These are phyloP conservation scores for Aspergillus cristatus DNA, from an alignment of 495 filamentous ascomycete species.

Conservation along the genomic window DNA sequence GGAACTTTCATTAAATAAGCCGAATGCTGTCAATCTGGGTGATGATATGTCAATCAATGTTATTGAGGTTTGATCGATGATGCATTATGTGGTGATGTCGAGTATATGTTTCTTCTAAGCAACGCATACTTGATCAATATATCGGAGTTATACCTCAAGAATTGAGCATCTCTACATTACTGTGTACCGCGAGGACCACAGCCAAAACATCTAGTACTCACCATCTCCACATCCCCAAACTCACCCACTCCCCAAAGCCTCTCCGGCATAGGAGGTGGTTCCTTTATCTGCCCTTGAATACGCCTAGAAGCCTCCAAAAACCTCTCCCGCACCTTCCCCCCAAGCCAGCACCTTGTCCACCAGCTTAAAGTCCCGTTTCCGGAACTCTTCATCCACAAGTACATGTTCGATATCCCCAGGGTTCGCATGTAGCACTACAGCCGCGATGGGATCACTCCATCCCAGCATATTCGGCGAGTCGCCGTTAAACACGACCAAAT, in stretches of 20 bases:
- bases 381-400: constrained; percentile 35
- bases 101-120: no score
- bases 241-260: constrained; percentile 2
- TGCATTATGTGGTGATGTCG: no score
- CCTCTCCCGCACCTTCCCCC: constrained; percentile 21
- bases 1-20: no score
- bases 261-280: constrained; percentile 4
- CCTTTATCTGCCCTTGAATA: constrained; percentile 10
- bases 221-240: no score
- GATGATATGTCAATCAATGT: no score
- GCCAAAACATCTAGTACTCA: no score
- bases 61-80: no score
- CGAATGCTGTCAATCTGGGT: no score
- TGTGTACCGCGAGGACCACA: no score
- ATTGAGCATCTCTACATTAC: no score
- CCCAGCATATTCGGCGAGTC: constrained; percentile 35
- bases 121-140: no score
- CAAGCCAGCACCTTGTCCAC: constrained; percentile 14
- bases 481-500: constrained; percentile 43
- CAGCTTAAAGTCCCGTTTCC: constrained; percentile 28
- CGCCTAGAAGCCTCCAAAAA: constrained; percentile 17
- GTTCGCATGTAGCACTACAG: constrained; percentile 40
- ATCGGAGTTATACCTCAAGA: no score
- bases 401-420: constrained; percentile 40
- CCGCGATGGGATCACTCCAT: constrained; percentile 42